Percentiles rank a stretch among this genome's conserved stretches.
phyloP scores from a whole-genome alignment of 768 basidiomycete species.

The Psilocybe subaeruginosa region DNA sequence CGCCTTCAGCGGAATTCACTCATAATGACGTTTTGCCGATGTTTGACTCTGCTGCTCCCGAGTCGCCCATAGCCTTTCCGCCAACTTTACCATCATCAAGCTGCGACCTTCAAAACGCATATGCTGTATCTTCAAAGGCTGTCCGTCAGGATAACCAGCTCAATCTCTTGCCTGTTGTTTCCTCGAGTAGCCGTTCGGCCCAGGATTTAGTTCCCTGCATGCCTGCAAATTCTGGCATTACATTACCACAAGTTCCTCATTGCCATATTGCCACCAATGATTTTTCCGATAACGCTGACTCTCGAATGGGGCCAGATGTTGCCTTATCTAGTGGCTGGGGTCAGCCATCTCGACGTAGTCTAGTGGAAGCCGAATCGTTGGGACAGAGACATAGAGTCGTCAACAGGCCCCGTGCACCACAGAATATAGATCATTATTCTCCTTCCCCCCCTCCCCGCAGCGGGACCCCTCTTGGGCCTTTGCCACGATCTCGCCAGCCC shows the following conservation, averaged over 20 bases:
- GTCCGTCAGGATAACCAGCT: no score
- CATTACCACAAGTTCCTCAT: no score
- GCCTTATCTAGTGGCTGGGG: slow-evolving; percentile 10
- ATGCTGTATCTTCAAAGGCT: no score
- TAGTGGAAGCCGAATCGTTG: slow-evolving; percentile 2
- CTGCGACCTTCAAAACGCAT: no score
- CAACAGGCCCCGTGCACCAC: not conserved
- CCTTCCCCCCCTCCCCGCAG: not conserved
- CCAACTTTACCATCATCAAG: no score
- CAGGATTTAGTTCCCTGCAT: no score
- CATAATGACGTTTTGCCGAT: not conserved
- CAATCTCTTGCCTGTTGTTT: no score
- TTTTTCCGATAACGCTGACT: not conserved
- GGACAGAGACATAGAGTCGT: not conserved
- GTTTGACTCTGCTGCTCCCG: not conserved
- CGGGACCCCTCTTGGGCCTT: not conserved
- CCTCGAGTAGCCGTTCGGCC: no score
- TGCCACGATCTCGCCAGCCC: not conserved
- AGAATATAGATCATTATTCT: slow-evolving; percentile 4
- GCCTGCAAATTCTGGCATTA: no score
- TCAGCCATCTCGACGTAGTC: slow-evolving; percentile 4
- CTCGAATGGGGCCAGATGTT: slow-evolving; percentile 22
- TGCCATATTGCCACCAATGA: not conserved
- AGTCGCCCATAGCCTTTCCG: no score
- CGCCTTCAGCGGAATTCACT: not conserved